These are phyloP conservation scores for Polychytrium aggregatum DNA, from an alignment of 192 early-diverging fungal genomes.

Conservation along the genomic window DNA sequence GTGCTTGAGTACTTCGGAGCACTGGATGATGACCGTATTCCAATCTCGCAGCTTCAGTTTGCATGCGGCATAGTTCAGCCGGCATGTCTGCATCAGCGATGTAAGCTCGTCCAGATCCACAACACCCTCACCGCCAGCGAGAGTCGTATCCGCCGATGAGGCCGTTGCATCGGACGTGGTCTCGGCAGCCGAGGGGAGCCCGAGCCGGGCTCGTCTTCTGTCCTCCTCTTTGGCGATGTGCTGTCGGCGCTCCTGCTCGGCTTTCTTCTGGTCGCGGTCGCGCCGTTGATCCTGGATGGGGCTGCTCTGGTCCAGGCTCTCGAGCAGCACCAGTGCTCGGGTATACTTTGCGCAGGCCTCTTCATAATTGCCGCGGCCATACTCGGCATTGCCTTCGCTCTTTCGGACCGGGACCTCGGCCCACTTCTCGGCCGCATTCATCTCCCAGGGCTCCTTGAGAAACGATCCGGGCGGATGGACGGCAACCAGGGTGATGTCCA, in stretches of 20 bases:
- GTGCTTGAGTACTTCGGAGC: slow-evolving; percentile 31
- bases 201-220: neutral
- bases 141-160: neutral
- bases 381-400: slow-evolving; percentile 22
- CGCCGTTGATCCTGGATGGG: slow-evolving; percentile 26
- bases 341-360: slow-evolving; percentile 33
- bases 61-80: slow-evolving; percentile 43
- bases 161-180: slow-evolving; percentile 1
- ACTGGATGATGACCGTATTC: slow-evolving; percentile 26
- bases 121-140: neutral
- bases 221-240: slow-evolving; percentile 7
- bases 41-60: slow-evolving; percentile 38
- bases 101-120: slow-evolving; percentile 17
- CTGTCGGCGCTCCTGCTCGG: slow-evolving; percentile 7
- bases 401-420: slow-evolving; percentile 27
- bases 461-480: slow-evolving; percentile 29
- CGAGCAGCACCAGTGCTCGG: slow-evolving; percentile 29
- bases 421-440: slow-evolving; percentile 31
- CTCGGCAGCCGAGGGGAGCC: neutral
- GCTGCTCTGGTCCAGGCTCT: slow-evolving; percentile 21
- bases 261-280: slow-evolving; percentile 2
- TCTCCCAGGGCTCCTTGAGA: slow-evolving; percentile 37
- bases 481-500: slow-evolving; percentile 36
- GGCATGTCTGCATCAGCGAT: slow-evolving; percentile 11
- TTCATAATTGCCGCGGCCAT: slow-evolving; percentile 21